Conservation (phyloP, 306 rosid genomes). For the Quercus berberidifolia region DNA sequence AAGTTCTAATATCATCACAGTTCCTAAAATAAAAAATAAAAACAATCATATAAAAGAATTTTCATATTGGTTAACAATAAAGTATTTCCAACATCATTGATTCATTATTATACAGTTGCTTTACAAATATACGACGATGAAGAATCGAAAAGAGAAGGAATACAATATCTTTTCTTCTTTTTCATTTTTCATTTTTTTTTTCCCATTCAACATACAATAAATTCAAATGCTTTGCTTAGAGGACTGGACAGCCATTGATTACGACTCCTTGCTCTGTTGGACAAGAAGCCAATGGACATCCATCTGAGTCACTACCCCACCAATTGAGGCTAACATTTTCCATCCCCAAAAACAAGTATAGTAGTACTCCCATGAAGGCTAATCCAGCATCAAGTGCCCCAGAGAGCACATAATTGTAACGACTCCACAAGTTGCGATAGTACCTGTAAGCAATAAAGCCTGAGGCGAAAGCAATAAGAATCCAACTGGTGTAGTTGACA, state of each 20-base stretch:
- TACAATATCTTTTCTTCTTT: not conserved
- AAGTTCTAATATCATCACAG: too few species aligned
- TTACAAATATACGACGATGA: not conserved
- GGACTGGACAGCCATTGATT: conserved; percentile 44
- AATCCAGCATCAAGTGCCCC: conserved; percentile 87
- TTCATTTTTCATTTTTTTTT: too few species aligned
- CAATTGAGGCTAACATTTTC: conserved; percentile 44
- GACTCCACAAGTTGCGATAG: conserved; percentile 74
- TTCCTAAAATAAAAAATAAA: too few species aligned
- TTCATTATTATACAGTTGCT: too few species aligned
- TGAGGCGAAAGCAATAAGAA: conserved; percentile 63
- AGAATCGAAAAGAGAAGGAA: not conserved
- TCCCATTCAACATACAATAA: not conserved
- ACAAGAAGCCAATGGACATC: conserved; percentile 74
- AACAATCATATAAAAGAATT: too few species aligned
- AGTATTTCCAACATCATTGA: too few species aligned
- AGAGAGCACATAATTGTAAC: conserved; percentile 69
- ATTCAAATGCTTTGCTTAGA: conserved; percentile 9
- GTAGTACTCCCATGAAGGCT: conserved; percentile 77
- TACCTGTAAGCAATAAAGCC: conserved; percentile 66
- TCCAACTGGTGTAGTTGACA: conserved; percentile 74
- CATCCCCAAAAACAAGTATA: conserved; percentile 65
- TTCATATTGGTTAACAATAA: too few species aligned
- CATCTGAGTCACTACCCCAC: conserved; percentile 77
- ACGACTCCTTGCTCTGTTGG: conserved; percentile 50